A percentile compares a stretch with the other conserved stretches of the same genome.
These are phyloP conservation scores for Eimeria necatrix DNA, from an alignment of 169 alveolate species.

Conservation along the genomic window DNA sequence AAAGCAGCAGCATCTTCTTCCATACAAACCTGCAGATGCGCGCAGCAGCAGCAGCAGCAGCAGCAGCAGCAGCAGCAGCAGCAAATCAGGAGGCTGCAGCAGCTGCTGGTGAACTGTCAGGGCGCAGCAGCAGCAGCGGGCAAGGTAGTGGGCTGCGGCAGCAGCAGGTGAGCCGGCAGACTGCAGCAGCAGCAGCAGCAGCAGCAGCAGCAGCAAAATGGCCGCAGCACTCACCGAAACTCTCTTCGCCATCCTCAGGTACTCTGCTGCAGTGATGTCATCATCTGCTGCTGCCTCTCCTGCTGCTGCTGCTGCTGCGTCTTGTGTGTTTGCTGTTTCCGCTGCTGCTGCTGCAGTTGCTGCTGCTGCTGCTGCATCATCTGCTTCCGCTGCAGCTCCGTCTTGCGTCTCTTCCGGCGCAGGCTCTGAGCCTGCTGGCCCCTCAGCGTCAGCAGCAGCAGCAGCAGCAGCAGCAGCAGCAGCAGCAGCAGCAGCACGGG, in stretches of 20 bases:
- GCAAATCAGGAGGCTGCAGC: not conserved
- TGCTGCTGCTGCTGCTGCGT: not conserved
- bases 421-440: not conserved
- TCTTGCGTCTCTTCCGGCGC: not conserved
- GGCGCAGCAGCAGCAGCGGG: not conserved
- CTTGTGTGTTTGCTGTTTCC: not conserved
- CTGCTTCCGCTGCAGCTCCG: not conserved
- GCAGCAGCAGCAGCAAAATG: not conserved
- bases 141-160: not conserved
- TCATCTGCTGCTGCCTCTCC: not conserved
- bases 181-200: not conserved
- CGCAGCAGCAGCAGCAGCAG: not conserved
- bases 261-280: not conserved
- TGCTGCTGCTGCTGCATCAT: not conserved
- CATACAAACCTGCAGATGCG: conserved; percentile 33
- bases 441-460: conserved; percentile 24
- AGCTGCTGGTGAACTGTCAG: not conserved
- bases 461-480: conserved; percentile 9
- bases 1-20: conserved; percentile 46
- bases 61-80: conserved; percentile 19
- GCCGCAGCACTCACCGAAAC: not conserved
- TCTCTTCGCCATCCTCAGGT: not conserved
- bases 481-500: conserved; percentile 31
- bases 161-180: not conserved
- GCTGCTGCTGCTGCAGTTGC: not conserved